Base-by-base conservation (phyloP, 140 eudicot genomes). In the Oenanthe javanica region DNA sequence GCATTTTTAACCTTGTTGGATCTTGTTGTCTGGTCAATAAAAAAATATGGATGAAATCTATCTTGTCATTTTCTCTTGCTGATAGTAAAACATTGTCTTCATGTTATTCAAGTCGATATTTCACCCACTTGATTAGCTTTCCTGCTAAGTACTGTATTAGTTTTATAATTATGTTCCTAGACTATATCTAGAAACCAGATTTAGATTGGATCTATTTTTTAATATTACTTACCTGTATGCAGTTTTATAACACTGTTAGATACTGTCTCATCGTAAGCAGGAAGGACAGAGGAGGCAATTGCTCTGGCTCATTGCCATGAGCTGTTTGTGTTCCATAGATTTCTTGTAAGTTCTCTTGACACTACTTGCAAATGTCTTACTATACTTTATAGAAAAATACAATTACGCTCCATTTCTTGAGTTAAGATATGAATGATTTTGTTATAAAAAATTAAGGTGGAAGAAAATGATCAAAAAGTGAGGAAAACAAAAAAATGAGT, bases 251-350 rank as follows among this genome's bases (percentile, higher is more conserved):
- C 49, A 45, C 63, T 61, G 80, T 73, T 81, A 40, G 55, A 84
- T 77, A 69, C 48, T 84, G 85, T 84, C 85, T 81, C 84, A 81
- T 76, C 45, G 73, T 67, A 70, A 70, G 84, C 79, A 11, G 19
- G 1, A 51, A 51, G 23, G 23, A 54, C 23, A 18, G 23, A 4
- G n/a, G 86, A 79, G 80, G 78, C 84, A 84, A 38, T 14, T 18
- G 46, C 52, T 45, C 82, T 80, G 87, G 84, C 87, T n/a, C 47
- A 66, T 75, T 50, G 80, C 78, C 21, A 42, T 80, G 67, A 79
- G 48, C 46, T 64, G 67, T 25, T 55, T 66, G 78, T 76, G 84
- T 52, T 45, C 14, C 14, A 77, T 45, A n/a, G 38, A 51, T 46
- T 6, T 81, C 36, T 59, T 46, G 13, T 2, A 45, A 25, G 21